Conservation (phyloP, 2,329 filamentous ascomycete genomes). For the Macrophomina tecta region DNA sequence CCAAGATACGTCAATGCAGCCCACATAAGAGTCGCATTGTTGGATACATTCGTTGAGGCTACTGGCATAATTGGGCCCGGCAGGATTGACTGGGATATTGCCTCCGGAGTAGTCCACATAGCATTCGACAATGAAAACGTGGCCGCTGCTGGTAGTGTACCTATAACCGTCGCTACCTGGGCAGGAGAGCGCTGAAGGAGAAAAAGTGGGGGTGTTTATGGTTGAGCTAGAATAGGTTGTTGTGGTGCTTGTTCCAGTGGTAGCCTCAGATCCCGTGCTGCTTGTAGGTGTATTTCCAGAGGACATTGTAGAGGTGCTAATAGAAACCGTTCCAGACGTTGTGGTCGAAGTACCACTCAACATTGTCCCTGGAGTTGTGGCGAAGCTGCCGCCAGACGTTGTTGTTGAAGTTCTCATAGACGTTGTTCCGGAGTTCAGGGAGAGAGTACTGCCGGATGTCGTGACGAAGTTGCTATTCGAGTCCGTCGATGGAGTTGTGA, state of each 20-base stretch:
- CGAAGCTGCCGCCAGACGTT: too few species aligned
- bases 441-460: too few species aligned
- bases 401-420: too few species aligned
- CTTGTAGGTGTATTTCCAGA: background rate
- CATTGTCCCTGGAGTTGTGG: too few species aligned
- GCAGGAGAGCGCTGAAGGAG: background rate
- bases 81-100: background rate
- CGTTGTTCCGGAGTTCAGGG: too few species aligned
- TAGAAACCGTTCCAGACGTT: too few species aligned
- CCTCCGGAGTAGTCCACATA: conserved; percentile 4
- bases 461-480: too few species aligned
- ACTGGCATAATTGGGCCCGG: background rate
- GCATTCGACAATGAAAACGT: background rate
- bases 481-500: background rate
- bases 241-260: background rate
- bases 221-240: background rate
- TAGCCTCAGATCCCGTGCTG: background rate
- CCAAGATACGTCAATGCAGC: conserved; percentile 9
- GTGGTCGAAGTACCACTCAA: too few species aligned
- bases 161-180: background rate
- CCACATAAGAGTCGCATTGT: background rate
- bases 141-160: background rate
- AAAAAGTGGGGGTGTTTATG: background rate
- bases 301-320: too few species aligned
- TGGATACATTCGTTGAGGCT: background rate